Evolutionary conservation across 768 basidiomycete species (phyloP).

Genomic region (Tylopilus rubrobrunneus): DNA sequence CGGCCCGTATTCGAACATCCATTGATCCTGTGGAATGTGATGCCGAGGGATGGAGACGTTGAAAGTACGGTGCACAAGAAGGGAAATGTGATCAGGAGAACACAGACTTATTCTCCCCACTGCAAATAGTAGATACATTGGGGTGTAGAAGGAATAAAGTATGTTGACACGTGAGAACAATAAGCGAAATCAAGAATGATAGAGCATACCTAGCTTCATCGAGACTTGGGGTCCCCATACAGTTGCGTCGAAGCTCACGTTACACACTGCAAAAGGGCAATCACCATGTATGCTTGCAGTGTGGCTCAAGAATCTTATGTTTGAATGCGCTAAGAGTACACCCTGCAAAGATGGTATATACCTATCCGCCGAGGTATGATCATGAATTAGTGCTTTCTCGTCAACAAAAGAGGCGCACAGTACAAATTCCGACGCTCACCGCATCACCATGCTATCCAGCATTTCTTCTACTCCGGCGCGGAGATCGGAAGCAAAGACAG

Average conservation of each 20-base stretch:
- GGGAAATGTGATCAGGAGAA: constrained; percentile 88
- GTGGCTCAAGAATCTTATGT: constrained; percentile 60
- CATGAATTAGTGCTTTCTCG: neutral
- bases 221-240: constrained; percentile 87
- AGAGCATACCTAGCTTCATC: constrained; percentile 66
- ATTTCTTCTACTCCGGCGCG: constrained; percentile 78
- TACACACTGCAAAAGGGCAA: constrained; percentile 79
- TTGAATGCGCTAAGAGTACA: constrained; percentile 83
- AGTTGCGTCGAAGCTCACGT: constrained; percentile 75
- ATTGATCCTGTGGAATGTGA: constrained; percentile 78
- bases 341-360: constrained; percentile 86
- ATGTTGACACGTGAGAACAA: neutral
- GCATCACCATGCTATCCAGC: constrained; percentile 94
- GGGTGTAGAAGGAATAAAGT: neutral
- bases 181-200: neutral
- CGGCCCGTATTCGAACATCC: constrained; percentile 84
- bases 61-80: constrained; percentile 88
- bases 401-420: neutral
- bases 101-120: constrained; percentile 85
- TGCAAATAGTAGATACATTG: constrained; percentile 27
- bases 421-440: constrained; percentile 46
- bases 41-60: constrained; percentile 92
- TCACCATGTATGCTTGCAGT: constrained; percentile 72
- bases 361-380: constrained; percentile 38
- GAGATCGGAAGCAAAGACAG: constrained; percentile 74